Percentiles rank a stretch among this genome's conserved stretches.
phyloP scores from a whole-genome alignment of 2,329 filamentous ascomycete genomes.

The Cercospora zeina region DNA sequence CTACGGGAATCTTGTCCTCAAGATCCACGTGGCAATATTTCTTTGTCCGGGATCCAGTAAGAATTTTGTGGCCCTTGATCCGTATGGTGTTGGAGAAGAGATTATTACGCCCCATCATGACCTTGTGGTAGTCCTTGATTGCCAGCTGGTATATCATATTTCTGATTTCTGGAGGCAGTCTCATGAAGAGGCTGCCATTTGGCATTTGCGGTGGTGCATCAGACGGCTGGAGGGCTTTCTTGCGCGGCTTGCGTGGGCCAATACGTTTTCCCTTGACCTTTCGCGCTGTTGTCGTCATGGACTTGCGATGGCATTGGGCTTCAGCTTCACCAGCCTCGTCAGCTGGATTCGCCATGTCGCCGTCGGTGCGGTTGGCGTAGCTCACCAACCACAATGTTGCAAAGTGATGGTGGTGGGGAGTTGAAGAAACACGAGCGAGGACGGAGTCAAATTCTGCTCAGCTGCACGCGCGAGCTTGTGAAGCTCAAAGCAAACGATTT shows the following conservation, averaged over 20 bases:
- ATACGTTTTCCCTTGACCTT: not conserved
- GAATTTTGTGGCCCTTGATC: not conserved
- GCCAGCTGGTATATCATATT: not conserved
- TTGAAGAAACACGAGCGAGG: not conserved
- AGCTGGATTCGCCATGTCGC: not conserved
- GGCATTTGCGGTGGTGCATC: not conserved
- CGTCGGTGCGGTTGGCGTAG: not conserved
- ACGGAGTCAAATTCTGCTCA: not conserved
- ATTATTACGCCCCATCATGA: too few relatives aligned
- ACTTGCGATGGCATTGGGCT: not conserved
- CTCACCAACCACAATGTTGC: not conserved
- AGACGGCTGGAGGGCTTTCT: not conserved
- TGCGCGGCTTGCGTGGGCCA: not conserved
- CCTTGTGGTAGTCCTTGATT: not conserved
- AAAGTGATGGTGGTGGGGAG: not conserved
- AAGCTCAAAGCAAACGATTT: not conserved
- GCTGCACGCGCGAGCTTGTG: not conserved
- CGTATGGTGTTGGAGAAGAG: too few relatives aligned
- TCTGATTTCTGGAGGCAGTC: not conserved
- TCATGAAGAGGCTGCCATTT: not conserved
- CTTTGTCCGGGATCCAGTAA: not conserved
- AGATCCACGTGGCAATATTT: not conserved
- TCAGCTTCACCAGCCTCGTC: not conserved
- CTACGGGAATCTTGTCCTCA: not conserved
- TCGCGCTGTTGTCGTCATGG: not conserved